Evolutionary conservation across 192 early-diverging fungal species (phyloP), one percentile per base, ranked within the genome.

Genomic region (Martensiomyces pterosporus): DNA sequence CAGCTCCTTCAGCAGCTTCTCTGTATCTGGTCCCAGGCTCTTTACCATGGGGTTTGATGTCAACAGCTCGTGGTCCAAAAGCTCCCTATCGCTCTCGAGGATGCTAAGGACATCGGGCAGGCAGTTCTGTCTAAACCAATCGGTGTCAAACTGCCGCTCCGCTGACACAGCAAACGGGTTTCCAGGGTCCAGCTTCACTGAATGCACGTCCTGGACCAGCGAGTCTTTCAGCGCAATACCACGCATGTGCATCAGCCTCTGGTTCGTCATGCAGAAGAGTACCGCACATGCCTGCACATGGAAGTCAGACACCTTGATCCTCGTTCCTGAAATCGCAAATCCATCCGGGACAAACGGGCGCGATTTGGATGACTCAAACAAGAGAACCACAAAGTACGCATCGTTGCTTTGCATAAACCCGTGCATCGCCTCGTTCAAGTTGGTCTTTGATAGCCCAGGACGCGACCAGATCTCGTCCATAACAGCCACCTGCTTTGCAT

Each of bases 51-150:
- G 71, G 23, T 50, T 67, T 4, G 71, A 62, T 6, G 64, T 63
- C 2, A 75, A 52, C 22, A 75, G 52, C 56, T 75, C 71, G 9
- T 44, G 24, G 26, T 75, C 71, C 10, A 75, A 43, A 4, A 52
- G 50, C 22, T 41, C 32, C 1, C 33, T 40, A 15, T 65, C 52
- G 26, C 34, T 47, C 18, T 75, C 71, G 4, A 75, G 16, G 12
- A 67, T 47, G 24, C 39, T 57, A 16, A 75, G 40, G 17, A 75
- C 60, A 23, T 75, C 71, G 5, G 71, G 71, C 19, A 75, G 44
- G 33, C 59, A 75, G 39, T 75, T 75, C 32, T 67, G 64, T 5
- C 71, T 42, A 40, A 75, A 64, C 71, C 71, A 75, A 39, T 75
- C 71, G 13, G 50, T 34, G 12, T 75, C 64, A 0, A 43, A 43